Conservation (phyloP, 257 asterid genomes). For the Solanum paucissectum region DNA sequence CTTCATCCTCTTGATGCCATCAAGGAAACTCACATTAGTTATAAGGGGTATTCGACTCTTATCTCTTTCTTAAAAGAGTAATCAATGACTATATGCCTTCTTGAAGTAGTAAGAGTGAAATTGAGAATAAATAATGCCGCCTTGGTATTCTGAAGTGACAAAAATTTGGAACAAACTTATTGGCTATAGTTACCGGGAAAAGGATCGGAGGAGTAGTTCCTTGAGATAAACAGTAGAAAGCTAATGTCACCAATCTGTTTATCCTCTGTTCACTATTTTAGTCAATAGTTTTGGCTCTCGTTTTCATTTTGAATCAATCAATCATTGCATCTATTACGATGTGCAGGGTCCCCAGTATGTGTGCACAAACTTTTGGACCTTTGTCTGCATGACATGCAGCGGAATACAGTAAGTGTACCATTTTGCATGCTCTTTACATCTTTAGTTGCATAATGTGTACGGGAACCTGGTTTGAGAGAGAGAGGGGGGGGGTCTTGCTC, state of each 20-base stretch:
- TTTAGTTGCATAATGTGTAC: background rate
- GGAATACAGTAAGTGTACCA: slow-evolving; percentile 73
- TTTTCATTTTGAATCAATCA: background rate
- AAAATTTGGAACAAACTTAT: background rate
- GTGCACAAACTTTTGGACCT: slow-evolving; percentile 93
- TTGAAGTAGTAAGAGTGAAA: background rate
- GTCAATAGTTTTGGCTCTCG: background rate
- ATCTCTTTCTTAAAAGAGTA: background rate
- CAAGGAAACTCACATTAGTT: background rate
- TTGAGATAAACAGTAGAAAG: background rate
- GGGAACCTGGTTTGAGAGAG: background rate
- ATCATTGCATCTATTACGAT: background rate
- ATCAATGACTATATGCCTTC: background rate
- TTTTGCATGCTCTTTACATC: background rate
- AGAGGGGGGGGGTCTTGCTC: background rate
- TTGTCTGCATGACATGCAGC: slow-evolving; percentile 83
- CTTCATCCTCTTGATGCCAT: background rate
- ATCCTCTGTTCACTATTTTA: background rate
- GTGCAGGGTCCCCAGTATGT: slow-evolving; percentile 97
- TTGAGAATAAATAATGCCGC: background rate
- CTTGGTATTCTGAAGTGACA: background rate
- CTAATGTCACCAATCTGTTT: background rate
- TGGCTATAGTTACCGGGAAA: background rate
- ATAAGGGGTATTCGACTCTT: background rate
- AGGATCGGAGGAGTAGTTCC: background rate